Conservation (phyloP, 2,329 filamentous ascomycete species). For the Cercospora canescens region DNA sequence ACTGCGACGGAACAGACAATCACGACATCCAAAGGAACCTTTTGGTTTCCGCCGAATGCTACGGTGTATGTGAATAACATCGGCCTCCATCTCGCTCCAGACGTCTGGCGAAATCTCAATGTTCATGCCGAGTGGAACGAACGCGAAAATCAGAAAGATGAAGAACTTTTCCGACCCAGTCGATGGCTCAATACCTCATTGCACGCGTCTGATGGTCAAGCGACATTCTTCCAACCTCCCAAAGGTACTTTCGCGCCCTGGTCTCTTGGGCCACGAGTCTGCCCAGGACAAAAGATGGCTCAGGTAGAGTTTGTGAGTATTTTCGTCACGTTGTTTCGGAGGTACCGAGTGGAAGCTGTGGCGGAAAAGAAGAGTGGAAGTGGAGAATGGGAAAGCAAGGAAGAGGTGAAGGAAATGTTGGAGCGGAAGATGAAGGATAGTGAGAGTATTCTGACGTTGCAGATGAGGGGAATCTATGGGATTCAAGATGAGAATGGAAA, state of each 20-base stretch:
- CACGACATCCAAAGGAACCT: constrained; percentile 27
- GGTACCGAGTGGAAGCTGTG: constrained; percentile 26
- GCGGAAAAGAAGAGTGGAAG: constrained; percentile 9
- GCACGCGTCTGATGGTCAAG: no score
- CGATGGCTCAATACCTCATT: constrained; percentile 44
- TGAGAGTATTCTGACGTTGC: constrained; percentile 28
- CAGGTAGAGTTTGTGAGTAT: constrained; percentile 57
- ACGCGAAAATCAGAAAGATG: constrained; percentile 27
- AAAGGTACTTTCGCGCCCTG: constrained; percentile 50
- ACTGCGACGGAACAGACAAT: constrained; percentile 35
- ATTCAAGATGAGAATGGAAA: constrained; percentile 11
- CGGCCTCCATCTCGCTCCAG: constrained; percentile 31
- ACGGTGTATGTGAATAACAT: constrained; percentile 40
- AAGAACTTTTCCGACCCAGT: constrained; percentile 40
- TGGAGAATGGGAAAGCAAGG: constrained; percentile 16
- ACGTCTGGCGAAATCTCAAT: constrained; percentile 29
- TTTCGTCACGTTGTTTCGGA: constrained; percentile 41
- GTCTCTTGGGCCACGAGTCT: constrained; percentile 51
- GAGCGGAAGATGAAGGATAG: constrained; percentile 28
- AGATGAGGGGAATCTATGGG: constrained; percentile 32
- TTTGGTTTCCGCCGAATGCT: constrained; percentile 37
- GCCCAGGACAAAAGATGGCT: constrained; percentile 56
- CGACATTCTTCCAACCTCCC: constrained; percentile 36
- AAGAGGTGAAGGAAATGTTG: constrained; percentile 22
- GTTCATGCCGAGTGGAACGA: constrained; percentile 1